Conservation (phyloP, 345 rosid species). For the Brassica carinata region DNA sequence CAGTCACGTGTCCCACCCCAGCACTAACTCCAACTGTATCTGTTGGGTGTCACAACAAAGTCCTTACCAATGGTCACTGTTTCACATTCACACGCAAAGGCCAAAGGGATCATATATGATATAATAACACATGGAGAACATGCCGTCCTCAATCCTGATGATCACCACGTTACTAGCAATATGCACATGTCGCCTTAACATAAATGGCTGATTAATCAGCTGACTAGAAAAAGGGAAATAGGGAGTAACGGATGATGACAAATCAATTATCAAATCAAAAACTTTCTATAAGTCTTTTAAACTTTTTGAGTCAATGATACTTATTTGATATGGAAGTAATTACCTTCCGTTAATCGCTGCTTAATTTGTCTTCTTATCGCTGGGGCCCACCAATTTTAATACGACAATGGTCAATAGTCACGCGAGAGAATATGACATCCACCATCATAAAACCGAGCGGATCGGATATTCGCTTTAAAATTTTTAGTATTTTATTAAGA, state of each 20-base stretch:
- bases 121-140: not conserved
- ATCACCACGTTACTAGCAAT: not conserved
- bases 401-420: conserved; percentile 2
- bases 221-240: not conserved
- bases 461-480: no score
- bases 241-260: not conserved
- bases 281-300: not conserved
- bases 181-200: not conserved
- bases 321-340: not conserved
- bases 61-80: not conserved
- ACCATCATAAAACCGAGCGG: no score
- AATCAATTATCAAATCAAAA: not conserved
- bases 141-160: not conserved
- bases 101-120: not conserved
- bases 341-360: not conserved
- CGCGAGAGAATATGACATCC: conserved; percentile 10
- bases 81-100: not conserved
- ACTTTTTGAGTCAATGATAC: not conserved
- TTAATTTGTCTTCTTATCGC: not conserved
- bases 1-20: conserved; percentile 3
- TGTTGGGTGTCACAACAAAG: conserved; percentile 16
- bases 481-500: no score
- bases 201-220: not conserved
- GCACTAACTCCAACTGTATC: conserved; percentile 14
- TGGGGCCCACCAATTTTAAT: not conserved